These are phyloP conservation scores for Waltergamsia citrina DNA, from an alignment of 2,329 filamentous ascomycete genomes.

Conservation along the genomic window DNA sequence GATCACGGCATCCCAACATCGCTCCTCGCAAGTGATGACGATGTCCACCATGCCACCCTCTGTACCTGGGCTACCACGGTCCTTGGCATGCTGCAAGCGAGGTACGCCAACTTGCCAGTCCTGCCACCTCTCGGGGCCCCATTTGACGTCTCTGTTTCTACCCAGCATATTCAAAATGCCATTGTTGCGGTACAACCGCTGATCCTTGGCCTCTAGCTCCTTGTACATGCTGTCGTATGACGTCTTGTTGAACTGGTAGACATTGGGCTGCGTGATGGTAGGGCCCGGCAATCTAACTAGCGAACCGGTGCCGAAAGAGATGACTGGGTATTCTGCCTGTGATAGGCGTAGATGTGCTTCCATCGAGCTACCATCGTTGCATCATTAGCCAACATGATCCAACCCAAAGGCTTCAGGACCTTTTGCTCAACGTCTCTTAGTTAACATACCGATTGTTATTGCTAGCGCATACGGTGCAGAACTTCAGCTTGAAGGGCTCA, in stretches of 20 bases:
- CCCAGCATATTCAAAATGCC: slow-evolving; percentile 94
- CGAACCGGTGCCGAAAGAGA: slow-evolving; percentile 94
- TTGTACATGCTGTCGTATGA: slow-evolving; percentile 93
- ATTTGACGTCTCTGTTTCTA: slow-evolving; percentile 85
- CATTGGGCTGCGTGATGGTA: slow-evolving; percentile 85
- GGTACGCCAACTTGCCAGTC: slow-evolving; percentile 90
- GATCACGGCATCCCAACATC: slow-evolving; percentile 96
- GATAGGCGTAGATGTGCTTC: slow-evolving; percentile 94
- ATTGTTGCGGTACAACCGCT: slow-evolving; percentile 80
- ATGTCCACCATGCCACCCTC: slow-evolving; percentile 88
- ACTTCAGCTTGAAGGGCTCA: slow-evolving; percentile 77
- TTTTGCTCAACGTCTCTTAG: no score
- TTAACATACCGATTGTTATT: slow-evolving; percentile 81
- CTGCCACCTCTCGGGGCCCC: slow-evolving; percentile 94
- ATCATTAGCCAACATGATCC: no score
- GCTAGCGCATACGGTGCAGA: slow-evolving; percentile 97
- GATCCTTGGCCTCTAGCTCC: slow-evolving; percentile 79
- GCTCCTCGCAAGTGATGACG: slow-evolving; percentile 94
- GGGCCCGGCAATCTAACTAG: slow-evolving; percentile 89
- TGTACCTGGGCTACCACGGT: slow-evolving; percentile 70
- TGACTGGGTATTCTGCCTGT: slow-evolving; percentile 81
- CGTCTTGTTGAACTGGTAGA: slow-evolving; percentile 96
- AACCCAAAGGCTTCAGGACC: no score
- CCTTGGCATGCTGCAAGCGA: slow-evolving; percentile 62
- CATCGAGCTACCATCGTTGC: slow-evolving; percentile 65